A percentile compares a stretch with the other conserved stretches of the same genome.
Evolutionary conservation across 352 stramenopile species (phyloP).

Genomic region (Globisporangium splendens): DNA sequence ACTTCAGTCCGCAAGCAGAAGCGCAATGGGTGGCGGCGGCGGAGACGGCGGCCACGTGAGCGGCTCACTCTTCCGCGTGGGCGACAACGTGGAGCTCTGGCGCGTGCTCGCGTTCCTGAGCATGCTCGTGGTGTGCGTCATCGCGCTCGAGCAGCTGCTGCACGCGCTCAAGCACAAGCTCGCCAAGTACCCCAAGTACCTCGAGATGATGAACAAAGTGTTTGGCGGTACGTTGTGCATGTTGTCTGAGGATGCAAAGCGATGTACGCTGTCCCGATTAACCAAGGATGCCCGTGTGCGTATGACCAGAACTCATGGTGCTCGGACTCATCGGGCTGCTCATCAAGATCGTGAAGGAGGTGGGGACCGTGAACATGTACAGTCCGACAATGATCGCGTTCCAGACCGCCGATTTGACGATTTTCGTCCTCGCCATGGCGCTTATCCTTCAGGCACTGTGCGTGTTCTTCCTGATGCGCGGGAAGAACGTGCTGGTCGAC

Average conservation of each 20-base stretch:
- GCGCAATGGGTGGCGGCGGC: no score
- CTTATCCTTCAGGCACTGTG: slow-evolving; percentile 48
- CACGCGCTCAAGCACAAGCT: slow-evolving; percentile 51
- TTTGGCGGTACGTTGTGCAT: slow-evolving; percentile 20
- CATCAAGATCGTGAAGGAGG: slow-evolving; percentile 49
- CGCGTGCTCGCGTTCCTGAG: slow-evolving; percentile 45
- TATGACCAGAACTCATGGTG: slow-evolving; percentile 45
- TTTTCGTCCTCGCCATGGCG: slow-evolving; percentile 52
- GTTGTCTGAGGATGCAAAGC: background rate
- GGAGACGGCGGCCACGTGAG: background rate
- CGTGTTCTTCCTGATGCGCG: slow-evolving; percentile 43
- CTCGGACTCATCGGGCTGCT: slow-evolving; percentile 52
- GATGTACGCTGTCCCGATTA: no score
- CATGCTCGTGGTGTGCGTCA: slow-evolving; percentile 44
- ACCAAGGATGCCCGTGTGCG: background rate
- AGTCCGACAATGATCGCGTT: slow-evolving; percentile 42
- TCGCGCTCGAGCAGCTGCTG: slow-evolving; percentile 41
- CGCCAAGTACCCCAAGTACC: slow-evolving; percentile 53
- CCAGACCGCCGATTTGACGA: slow-evolving; percentile 47
- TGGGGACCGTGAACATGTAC: slow-evolving; percentile 20
- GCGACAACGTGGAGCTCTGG: slow-evolving; percentile 51
- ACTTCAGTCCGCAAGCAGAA: no score
- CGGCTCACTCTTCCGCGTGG: slow-evolving; percentile 53
- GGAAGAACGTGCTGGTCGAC: slow-evolving; percentile 32
- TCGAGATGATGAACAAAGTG: slow-evolving; percentile 64